Evolutionary conservation across 352 stramenopile genomes (phyloP), one percentile per base, ranked within the genome.

Genomic region (Pythium dissotocum): DNA sequence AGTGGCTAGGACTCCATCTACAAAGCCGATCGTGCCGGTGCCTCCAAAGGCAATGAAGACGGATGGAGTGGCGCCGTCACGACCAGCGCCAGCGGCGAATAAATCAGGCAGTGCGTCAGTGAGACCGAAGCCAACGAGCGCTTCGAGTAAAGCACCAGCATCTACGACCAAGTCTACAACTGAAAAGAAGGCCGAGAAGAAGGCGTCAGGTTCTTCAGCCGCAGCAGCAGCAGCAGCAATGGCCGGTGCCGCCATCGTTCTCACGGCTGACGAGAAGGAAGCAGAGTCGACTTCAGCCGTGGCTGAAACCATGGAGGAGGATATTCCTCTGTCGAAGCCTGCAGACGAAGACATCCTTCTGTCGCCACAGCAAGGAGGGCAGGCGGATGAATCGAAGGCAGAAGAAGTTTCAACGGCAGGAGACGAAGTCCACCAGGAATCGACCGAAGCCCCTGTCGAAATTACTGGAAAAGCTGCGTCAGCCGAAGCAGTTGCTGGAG

Each of bases 1-100:
- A 33, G 18, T 30, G 40, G 26, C 44, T n/a, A 63, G 55, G 21
- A 63, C 44, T 21, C 58, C 38, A 30, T n/a, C 56, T 38, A 13
- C 38, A 3, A 54, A 53, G 12, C 38, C 42, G 16, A 54, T 55
- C 3, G n/a, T 40, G 5, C 32, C 55, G 6, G 52, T 40, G 13
- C 32, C 52, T 6, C 24, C 21, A 33, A 54, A 54, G 48, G n/a
- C 48, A 33, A 33, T 21, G 2, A 49, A 28, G 42, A 10, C 42
- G 5, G 42, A 49, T n/a, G 18, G 14, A 49, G 5, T 8, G 0
- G 18, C 18, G 2, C 8, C 13, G 42, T 33, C 48, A 16, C n/a
- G 48, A 33, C 48, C 48, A 33, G 5, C 48, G 18, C 48, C 48
- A 54, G 48, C 21, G 21, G 32, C 48, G 7, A 54, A 7, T 2